phyloP scores from a whole-genome alignment of 371 early-diverging fungal genomes.

The Gilbertella persicaria region DNA sequence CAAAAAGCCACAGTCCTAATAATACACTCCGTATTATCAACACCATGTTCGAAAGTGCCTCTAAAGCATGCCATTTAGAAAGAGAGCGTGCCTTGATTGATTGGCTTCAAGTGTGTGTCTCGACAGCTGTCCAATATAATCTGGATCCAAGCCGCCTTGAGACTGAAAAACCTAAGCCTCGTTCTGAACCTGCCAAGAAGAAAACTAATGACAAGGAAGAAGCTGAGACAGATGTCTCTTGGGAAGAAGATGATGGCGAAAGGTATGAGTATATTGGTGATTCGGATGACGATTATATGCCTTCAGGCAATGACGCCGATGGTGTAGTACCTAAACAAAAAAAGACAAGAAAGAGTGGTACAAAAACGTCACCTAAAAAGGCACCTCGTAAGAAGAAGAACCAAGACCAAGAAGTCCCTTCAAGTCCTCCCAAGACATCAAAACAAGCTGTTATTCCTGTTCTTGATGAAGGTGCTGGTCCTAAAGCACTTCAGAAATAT shows the following conservation, averaged over 20 bases:
- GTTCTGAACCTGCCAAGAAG: neutral
- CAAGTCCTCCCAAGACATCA: neutral
- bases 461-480: constrained; percentile 33
- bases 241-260: constrained; percentile 27
- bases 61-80: constrained; percentile 22
- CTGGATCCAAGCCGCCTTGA: constrained; percentile 5
- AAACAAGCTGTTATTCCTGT: constrained; percentile 16
- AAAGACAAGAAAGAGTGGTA: neutral
- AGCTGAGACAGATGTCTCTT: constrained; percentile 6
- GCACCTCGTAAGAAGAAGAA: constrained; percentile 15
- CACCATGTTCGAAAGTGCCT: constrained; percentile 36
- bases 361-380: constrained; percentile 6
- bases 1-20: constrained; percentile 32
- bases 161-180: constrained; percentile 19
- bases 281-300: constrained; percentile 45
- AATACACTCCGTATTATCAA: constrained; percentile 37
- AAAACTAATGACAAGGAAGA: neutral
- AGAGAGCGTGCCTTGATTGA: constrained; percentile 37
- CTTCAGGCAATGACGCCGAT: constrained; percentile 27
- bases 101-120: constrained; percentile 48
- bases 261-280: constrained; percentile 22
- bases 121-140: constrained; percentile 30
- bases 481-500: constrained; percentile 30
- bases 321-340: constrained; percentile 9
- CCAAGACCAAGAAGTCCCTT: constrained; percentile 22